Base-by-base conservation (phyloP, 805 yeast genomes). In the Maudiozyma saulgeensis region DNA sequence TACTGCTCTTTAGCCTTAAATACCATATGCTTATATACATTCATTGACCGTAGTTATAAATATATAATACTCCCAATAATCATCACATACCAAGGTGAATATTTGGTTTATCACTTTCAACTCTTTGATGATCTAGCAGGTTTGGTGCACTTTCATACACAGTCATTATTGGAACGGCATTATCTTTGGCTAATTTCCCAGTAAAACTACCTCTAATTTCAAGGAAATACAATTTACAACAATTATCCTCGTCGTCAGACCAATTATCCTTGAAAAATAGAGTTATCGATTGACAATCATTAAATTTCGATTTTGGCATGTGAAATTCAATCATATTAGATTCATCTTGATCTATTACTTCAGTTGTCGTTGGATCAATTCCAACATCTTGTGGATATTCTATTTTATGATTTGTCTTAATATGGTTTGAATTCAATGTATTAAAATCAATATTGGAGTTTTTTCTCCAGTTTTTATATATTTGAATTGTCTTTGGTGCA, bases 101-200 rank as follows among this genome's bases (percentile, higher is more conserved):
- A 53, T 23, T 41, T 43, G 51, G 53, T 15, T 47, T 46, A 23
- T 60, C 62, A 3, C 54, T 26, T 49, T 63, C 64, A 43, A 66
- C 19, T 45, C 67, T 73, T 55, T 75, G 80, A 64, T 91, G 97
- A 62, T 90, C 97, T 1, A 83, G 79, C 0, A 96, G 96, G 63
- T 90, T 90, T 2, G 97, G 93, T 0, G 96, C 95, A 49, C 89
- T 78, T 67, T 91, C 98, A 64, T 90, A 91, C 19, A 86, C 61
- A 0, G 96, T 74, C 15, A 84, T 74, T 16, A 87, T 78, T 0
- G 96, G 96, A 2, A 56, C 50, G 4, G 54, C 56, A 16, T 58
- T 55, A 12, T 53, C 51, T 8, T 49, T 34, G 3, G 44, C 47
- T 18, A 44, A 41, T 26, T 52, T 48, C 3, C 57, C 53, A 8